Percentiles rank a stretch among this genome's conserved stretches.
phyloP scores from a whole-genome alignment of 2,329 filamentous ascomycete genomes.

The Aspergillus ustus region DNA sequence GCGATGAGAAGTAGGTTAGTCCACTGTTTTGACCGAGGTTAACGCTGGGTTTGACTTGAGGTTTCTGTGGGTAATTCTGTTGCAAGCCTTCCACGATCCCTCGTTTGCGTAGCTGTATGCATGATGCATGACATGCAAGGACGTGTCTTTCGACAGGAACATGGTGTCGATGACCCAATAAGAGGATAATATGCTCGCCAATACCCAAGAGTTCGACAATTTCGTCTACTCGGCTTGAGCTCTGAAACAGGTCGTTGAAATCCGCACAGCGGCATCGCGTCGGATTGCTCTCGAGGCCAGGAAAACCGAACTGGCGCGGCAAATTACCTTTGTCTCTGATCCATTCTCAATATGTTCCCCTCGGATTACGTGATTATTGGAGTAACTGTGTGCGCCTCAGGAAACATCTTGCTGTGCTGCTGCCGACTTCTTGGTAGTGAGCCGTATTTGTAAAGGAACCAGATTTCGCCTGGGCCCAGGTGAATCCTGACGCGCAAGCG shows the following conservation, averaged over 20 bases:
- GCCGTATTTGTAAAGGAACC: slow-evolving; percentile 44
- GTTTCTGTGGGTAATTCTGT: not conserved
- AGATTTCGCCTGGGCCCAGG: slow-evolving; percentile 42
- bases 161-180: not conserved
- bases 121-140: not conserved
- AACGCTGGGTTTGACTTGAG: not conserved
- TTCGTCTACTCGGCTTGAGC: no score
- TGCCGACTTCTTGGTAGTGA: slow-evolving; percentile 30
- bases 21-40: no score
- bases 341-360: no score
- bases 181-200: not conserved
- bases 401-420: not conserved
- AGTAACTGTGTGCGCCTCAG: not conserved
- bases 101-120: not conserved
- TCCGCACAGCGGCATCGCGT: not conserved
- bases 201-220: not conserved
- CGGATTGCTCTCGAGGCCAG: not conserved
- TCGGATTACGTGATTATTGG: no score
- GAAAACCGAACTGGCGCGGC: not conserved
- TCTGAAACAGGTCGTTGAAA: not conserved
- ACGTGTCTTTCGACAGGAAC: not conserved
- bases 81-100: not conserved
- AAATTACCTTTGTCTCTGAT: no score
- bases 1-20: not conserved
- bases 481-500: slow-evolving; percentile 41